phyloP scores from a whole-genome alignment of 371 early-diverging fungal genomes.

The Umbelopsis sp. region DNA sequence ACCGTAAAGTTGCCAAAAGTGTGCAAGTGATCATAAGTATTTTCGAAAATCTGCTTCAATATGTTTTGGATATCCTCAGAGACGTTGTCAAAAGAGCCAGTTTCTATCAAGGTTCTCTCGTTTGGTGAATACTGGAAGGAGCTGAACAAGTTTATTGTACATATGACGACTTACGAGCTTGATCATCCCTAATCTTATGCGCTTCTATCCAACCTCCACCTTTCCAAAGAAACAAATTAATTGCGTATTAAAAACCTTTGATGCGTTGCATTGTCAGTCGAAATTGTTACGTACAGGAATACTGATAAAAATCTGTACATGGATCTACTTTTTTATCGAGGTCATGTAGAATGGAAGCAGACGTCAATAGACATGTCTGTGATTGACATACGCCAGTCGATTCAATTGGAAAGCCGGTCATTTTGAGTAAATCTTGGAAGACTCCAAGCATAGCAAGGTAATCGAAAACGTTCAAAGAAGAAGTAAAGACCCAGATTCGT shows the following conservation, averaged over 20 bases:
- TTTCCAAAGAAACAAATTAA: background rate
- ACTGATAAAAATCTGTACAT: constrained; percentile 17
- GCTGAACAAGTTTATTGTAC: no score
- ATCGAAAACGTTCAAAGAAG: background rate
- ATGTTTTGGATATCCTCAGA: background rate
- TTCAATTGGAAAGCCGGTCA: background rate
- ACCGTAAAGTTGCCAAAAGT: background rate
- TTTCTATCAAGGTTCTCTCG: background rate
- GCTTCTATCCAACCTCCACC: constrained; percentile 7
- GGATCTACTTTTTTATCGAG: background rate
- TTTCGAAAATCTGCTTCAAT: background rate
- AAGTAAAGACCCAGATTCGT: background rate
- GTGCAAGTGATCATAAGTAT: background rate
- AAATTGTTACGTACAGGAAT: background rate
- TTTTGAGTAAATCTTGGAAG: background rate
- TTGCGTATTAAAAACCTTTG: no score
- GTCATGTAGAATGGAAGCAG: background rate
- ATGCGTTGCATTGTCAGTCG: no score
- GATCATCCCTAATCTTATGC: constrained; percentile 1
- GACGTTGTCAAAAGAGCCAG: constrained; percentile 3
- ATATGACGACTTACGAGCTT: background rate
- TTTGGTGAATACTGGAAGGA: no score
- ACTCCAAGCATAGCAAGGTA: background rate
- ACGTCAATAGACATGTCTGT: background rate
- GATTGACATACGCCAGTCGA: background rate